These are phyloP conservation scores for Yamadazyma kitorensis DNA, from an alignment of 805 yeast species.

Conservation along the genomic window DNA sequence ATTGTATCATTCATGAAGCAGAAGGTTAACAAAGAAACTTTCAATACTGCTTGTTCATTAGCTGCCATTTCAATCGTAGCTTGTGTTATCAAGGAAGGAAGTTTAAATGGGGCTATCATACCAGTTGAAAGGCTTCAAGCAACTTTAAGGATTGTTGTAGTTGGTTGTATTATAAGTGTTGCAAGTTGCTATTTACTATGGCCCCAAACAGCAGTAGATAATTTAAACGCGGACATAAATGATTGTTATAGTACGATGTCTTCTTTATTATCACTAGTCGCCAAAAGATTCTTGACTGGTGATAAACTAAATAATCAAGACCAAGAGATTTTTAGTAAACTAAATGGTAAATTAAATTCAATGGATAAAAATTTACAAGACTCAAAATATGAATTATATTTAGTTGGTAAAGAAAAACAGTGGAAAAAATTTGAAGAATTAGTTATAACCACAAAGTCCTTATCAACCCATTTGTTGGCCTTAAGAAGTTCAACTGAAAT, in stretches of 20 bases:
- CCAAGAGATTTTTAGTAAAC: constrained; percentile 28
- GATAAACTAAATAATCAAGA: constrained; percentile 43
- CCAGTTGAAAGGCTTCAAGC: constrained; percentile 54
- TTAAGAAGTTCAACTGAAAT: constrained; percentile 65
- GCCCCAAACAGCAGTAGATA: constrained; percentile 56
- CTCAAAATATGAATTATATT: constrained; percentile 56
- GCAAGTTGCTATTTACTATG: constrained; percentile 58
- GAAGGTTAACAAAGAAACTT: constrained; percentile 60
- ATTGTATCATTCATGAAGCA: constrained; percentile 68
- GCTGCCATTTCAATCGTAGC: constrained; percentile 71
- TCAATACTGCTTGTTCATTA: constrained; percentile 77
- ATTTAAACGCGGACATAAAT: constrained; percentile 46
- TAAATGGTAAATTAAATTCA: constrained; percentile 38
- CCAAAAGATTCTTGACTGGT: constrained; percentile 50
- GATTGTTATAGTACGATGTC: constrained; percentile 54
- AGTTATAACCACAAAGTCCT: constrained; percentile 49
- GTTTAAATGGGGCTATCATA: constrained; percentile 53
- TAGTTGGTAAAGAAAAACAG: constrained; percentile 56
- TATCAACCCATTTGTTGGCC: constrained; percentile 63
- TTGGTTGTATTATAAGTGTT: constrained; percentile 62
- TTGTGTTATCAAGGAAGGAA: constrained; percentile 72
- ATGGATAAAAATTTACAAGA: constrained; percentile 50
- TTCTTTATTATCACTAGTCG: constrained; percentile 40
- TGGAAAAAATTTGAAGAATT: constrained; percentile 43
- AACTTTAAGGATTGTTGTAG: constrained; percentile 53